phyloP scores from a whole-genome alignment of 495 filamentous ascomycete genomes.

The Aspergillus diversus region DNA sequence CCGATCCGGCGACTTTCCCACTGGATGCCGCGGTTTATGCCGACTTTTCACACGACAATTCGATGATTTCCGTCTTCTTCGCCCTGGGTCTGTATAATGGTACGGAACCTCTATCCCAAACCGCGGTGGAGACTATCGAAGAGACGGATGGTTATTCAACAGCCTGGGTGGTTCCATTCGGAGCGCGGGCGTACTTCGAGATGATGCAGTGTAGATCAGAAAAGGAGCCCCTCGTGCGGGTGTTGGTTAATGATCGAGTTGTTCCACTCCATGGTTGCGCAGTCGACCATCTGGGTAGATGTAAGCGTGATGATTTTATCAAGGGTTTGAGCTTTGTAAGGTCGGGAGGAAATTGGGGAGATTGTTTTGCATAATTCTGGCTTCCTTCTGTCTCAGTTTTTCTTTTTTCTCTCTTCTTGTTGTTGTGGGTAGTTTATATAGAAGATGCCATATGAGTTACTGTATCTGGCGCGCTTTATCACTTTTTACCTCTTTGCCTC shows the following conservation, averaged over 20 bases:
- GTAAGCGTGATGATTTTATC: slow-evolving; percentile 66
- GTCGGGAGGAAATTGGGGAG: slow-evolving; percentile 69
- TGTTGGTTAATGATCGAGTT: slow-evolving; percentile 82
- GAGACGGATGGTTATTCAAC: slow-evolving; percentile 64
- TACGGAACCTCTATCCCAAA: slow-evolving; percentile 52
- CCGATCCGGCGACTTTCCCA: slow-evolving; percentile 64
- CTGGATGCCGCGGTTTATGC: slow-evolving; percentile 68
- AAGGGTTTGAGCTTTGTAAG: slow-evolving; percentile 71
- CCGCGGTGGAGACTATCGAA: slow-evolving; percentile 45
- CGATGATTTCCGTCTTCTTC: slow-evolving; percentile 71
- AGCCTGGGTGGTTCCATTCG: slow-evolving; percentile 80
- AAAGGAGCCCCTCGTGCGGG: slow-evolving; percentile 65
- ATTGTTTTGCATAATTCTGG: slow-evolving; percentile 55
- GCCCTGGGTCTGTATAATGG: slow-evolving; percentile 75
- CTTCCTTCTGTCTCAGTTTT: background rate
- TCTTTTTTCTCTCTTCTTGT: background rate
- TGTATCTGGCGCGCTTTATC: background rate
- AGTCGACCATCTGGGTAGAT: slow-evolving; percentile 68
- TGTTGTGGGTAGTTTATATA: background rate
- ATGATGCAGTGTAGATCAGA: slow-evolving; percentile 69
- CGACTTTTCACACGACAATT: slow-evolving; percentile 89
- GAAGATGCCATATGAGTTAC: too few species aligned
- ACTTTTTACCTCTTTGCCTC: background rate
- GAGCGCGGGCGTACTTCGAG: slow-evolving; percentile 76
- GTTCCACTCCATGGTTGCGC: slow-evolving; percentile 68